phyloP scores from a whole-genome alignment of 305 asterid species.

The Withania somnifera region DNA sequence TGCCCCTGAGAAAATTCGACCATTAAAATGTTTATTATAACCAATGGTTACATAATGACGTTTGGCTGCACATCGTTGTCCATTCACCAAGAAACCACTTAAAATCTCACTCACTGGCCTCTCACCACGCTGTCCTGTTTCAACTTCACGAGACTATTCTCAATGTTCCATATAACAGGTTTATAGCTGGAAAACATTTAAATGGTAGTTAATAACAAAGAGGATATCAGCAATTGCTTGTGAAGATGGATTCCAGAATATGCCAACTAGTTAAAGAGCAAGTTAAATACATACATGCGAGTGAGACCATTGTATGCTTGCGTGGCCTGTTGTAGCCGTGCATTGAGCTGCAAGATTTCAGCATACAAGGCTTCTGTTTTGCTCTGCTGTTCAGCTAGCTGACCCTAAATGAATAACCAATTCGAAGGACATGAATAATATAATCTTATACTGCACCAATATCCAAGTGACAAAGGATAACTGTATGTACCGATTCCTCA shows the following conservation, averaged over 20 bases:
- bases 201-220: neutral
- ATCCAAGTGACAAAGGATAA: neutral
- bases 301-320: constrained; percentile 64
- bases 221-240: neutral
- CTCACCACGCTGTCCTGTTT: constrained; percentile 54
- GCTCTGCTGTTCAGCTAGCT: constrained; percentile 72
- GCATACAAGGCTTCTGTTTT: constrained; percentile 74
- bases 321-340: constrained; percentile 69
- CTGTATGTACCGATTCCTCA: neutral
- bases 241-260: constrained; percentile 4
- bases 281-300: constrained; percentile 56
- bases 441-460: neutral
- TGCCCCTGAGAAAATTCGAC: too few relatives aligned
- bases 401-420: constrained; percentile 29
- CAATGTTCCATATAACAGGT: constrained; percentile 74
- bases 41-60: neutral
- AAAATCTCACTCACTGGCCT: constrained; percentile 13
- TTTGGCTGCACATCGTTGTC: neutral
- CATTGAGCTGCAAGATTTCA: constrained; percentile 69
- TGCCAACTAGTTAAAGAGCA: neutral
- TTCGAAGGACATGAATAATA: neutral
- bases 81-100: neutral
- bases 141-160: constrained; percentile 66
- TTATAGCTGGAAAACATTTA: constrained; percentile 45
- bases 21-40: neutral